Percentiles rank a stretch among this genome's conserved stretches.
These are phyloP conservation scores for Strigomonas culicis DNA, from an alignment of 208 protist genomes.

Conservation along the genomic window DNA sequence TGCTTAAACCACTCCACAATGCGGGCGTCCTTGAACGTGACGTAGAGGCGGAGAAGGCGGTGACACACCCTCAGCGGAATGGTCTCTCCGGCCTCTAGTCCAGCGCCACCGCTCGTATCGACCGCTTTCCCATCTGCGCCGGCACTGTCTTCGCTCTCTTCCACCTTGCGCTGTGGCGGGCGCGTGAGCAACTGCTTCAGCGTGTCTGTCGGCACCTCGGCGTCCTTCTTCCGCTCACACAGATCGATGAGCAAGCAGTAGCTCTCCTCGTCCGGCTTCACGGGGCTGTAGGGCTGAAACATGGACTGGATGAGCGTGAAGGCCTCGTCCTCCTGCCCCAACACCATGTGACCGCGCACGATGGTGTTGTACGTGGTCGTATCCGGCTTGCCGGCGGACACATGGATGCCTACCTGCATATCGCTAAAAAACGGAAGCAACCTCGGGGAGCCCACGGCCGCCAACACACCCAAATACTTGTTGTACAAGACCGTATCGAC, in stretches of 20 bases:
- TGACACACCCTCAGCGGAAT: conserved; percentile 32
- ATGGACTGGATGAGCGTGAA: conserved; percentile 15
- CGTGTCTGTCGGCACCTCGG: conserved; percentile 24
- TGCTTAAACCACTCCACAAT: conserved; percentile 54
- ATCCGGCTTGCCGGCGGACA: conserved; percentile 53
- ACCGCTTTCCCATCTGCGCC: not conserved
- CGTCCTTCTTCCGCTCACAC: conserved; percentile 25
- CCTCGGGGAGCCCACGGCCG: conserved; percentile 35
- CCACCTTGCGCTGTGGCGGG: conserved; percentile 10
- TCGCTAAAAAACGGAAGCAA: conserved; percentile 50
- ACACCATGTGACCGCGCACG: conserved; percentile 22
- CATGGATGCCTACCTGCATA: conserved; percentile 68
- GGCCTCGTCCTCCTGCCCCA: conserved; percentile 18
- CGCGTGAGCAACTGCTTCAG: conserved; percentile 19
- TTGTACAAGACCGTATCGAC: conserved; percentile 71
- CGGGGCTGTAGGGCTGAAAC: conserved; percentile 30
- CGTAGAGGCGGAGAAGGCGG: conserved; percentile 49
- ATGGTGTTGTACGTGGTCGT: conserved; percentile 72
- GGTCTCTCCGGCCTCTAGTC: conserved; percentile 8
- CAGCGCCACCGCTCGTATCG: not conserved
- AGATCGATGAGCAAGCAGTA: conserved; percentile 68
- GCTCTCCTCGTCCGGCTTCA: conserved; percentile 56
- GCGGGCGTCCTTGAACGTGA: conserved; percentile 31
- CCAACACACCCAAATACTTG: conserved; percentile 68
- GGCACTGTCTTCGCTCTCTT: not conserved